Evolutionary conservation across 75 land plant genomes (phyloP), one percentile per base, ranked within the genome.

Genomic region (Gnetum montanum): DNA sequence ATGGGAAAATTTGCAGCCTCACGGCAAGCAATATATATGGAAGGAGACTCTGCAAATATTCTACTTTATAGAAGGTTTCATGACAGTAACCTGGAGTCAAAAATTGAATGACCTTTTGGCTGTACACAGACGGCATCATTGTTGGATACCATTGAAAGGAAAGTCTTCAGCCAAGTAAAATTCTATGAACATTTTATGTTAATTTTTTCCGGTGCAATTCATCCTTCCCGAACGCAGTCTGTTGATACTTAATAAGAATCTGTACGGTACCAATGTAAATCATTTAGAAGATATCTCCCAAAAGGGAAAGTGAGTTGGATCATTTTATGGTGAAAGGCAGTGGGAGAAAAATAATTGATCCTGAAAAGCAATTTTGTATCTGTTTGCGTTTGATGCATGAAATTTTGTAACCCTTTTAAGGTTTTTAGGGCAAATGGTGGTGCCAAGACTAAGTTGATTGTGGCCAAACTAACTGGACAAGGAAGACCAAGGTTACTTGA

Each of bases 401-500:
- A 35, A 37, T 88, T 4, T 47, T 30, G 23, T 52, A n/a, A 69
- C 37, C 95, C 97, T 30, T 59, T 92, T 10, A 57, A 81, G 23
- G 81, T 84, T 8, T 51, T 54, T 29, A 58, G 88, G 4, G 70
- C 64, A 47, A 76, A 61, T 46, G 62, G 95, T 34, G 94, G 97
- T 2, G 89, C 89, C 46, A 95, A 92, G 22, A 69, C 75, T 8
- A 89, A 92, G 65, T 67, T 92, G 34, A 58, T 88, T 11, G 97
- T 92, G 12, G 97, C 86, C 4, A 79, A 88, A 46, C 44, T 74
- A 47, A 78, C 76, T 61, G 86, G 95, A 31, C 69, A 67, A 29
- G 95, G 94, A 18, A 67, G 94, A 34, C 94, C 97, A 0, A 77
- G 78, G 26, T 89, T 92, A 34, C 73, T 92, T 6, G 53, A 74